Conservation (phyloP, 352 stramenopile species). For the Phytopythium helicoides region DNA sequence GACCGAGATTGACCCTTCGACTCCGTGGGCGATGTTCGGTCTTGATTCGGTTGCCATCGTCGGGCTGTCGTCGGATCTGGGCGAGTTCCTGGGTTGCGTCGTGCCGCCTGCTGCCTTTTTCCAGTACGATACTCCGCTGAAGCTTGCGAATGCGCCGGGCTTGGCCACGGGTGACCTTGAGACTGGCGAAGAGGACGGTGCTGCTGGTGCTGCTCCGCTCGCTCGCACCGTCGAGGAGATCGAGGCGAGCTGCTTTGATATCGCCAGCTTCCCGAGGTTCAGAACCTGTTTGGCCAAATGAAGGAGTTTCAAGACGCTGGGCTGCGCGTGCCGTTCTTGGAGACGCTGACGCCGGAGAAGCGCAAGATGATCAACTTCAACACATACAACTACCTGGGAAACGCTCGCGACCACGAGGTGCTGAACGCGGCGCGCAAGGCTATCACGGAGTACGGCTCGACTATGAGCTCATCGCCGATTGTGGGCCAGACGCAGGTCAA, state of each 20-base stretch:
- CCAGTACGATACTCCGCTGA: slow-evolving; percentile 61
- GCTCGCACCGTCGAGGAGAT: slow-evolving; percentile 45
- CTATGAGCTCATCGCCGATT: slow-evolving; percentile 81
- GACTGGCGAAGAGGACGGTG: slow-evolving; percentile 11
- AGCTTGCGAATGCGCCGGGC: slow-evolving; percentile 54
- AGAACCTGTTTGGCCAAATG: slow-evolving; percentile 63
- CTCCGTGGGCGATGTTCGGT: slow-evolving; percentile 59
- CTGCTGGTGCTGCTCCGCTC: slow-evolving; percentile 1
- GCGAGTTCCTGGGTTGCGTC: slow-evolving; percentile 66
- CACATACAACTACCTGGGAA: slow-evolving; percentile 86
- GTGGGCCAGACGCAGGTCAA: slow-evolving; percentile 74
- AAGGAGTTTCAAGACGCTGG: slow-evolving; percentile 71
- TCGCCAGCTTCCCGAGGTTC: slow-evolving; percentile 69
- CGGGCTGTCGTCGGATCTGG: slow-evolving; percentile 55
- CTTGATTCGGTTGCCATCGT: slow-evolving; percentile 73
- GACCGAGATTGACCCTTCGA: slow-evolving; percentile 45
- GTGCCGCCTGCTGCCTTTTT: slow-evolving; percentile 70
- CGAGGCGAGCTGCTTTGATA: slow-evolving; percentile 61
- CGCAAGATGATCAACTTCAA: slow-evolving; percentile 82
- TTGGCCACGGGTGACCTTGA: slow-evolving; percentile 54
- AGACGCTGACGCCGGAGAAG: slow-evolving; percentile 68
- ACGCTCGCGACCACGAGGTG: slow-evolving; percentile 56
- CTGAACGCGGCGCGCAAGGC: slow-evolving; percentile 49
- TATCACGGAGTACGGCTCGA: slow-evolving; percentile 72
- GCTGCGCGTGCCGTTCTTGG: slow-evolving; percentile 63